These are phyloP conservation scores for Nothophoma quercina DNA, from an alignment of 2,329 filamentous ascomycete species.

Conservation along the genomic window DNA sequence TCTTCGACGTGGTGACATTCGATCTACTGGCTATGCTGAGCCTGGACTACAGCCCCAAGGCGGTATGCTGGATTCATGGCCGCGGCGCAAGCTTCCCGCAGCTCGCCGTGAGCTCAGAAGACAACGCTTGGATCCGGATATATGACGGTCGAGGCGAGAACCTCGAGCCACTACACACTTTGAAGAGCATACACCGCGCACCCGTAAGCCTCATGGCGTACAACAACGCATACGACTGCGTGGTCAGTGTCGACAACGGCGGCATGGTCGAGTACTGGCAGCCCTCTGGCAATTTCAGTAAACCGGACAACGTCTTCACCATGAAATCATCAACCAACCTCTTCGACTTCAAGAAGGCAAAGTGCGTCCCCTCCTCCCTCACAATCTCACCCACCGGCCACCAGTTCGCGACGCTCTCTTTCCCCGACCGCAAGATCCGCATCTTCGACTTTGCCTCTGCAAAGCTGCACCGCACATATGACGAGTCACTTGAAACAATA, in stretches of 20 bases:
- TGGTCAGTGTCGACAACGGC: conserved; percentile 84
- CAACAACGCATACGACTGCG: conserved; percentile 88
- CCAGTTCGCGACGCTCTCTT: conserved; percentile 87
- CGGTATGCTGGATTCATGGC: conserved; percentile 88
- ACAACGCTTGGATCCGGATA: conserved; percentile 75
- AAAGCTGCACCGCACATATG: conserved; percentile 90
- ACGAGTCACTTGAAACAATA: conserved; percentile 88
- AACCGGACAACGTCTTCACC: conserved; percentile 88
- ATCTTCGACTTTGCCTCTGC: conserved; percentile 91
- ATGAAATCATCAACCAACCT: conserved; percentile 94
- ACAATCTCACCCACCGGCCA: conserved; percentile 86
- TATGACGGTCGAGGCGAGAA: conserved; percentile 91
- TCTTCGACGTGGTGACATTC: conserved; percentile 82
- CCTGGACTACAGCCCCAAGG: conserved; percentile 77
- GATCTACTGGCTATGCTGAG: conserved; percentile 70
- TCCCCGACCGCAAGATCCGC: conserved; percentile 91
- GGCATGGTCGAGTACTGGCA: conserved; percentile 99
- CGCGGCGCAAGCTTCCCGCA: conserved; percentile 87
- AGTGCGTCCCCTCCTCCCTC: conserved; percentile 81
- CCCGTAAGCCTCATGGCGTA: conserved; percentile 87
- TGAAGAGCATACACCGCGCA: conserved; percentile 80
- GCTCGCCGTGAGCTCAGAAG: conserved; percentile 81
- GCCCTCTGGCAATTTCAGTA: conserved; percentile 81
- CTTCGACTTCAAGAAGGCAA: conserved; percentile 95
- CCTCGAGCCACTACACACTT: conserved; percentile 75